These are phyloP conservation scores for Kwoniella europaea DNA, from an alignment of 768 basidiomycete species.

Conservation along the genomic window DNA sequence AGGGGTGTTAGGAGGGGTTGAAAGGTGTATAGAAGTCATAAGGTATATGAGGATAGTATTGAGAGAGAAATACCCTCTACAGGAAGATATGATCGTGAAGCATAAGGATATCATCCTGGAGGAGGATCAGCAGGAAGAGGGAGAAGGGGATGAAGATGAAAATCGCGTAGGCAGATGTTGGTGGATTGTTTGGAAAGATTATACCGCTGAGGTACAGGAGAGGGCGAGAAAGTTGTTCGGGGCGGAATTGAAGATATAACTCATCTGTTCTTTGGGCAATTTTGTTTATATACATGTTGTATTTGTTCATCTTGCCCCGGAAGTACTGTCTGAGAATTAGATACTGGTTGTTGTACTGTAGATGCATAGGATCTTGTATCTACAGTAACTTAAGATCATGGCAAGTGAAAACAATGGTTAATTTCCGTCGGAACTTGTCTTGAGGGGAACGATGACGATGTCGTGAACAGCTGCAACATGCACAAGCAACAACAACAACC, in stretches of 20 bases:
- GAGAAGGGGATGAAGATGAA: constrained; percentile 17
- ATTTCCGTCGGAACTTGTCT: background rate
- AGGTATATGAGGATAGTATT: constrained; percentile 82
- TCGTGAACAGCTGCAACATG: background rate
- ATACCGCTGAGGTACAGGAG: constrained; percentile 71
- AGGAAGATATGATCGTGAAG: constrained; percentile 59
- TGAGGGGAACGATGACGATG: background rate
- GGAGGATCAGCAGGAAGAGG: constrained; percentile 49
- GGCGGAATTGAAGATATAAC: constrained; percentile 62
- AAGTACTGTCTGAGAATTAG: no score
- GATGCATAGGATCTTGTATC: no score
- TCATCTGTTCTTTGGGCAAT: background rate
- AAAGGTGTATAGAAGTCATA: constrained; percentile 72
- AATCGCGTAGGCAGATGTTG: constrained; percentile 66
- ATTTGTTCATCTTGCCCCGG: no score
- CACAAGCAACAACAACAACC: background rate
- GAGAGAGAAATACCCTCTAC: constrained; percentile 64
- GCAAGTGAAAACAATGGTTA: no score
- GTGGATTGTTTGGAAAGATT: constrained; percentile 78
- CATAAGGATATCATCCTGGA: background rate
- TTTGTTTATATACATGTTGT: background rate
- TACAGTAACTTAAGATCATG: no score
- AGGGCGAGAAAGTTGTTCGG: constrained; percentile 73
- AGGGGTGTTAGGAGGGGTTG: constrained; percentile 69
- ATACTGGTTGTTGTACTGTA: no score